These are phyloP conservation scores for Phytophthora palmivora DNA, from an alignment of 352 stramenopile species.

Conservation along the genomic window DNA sequence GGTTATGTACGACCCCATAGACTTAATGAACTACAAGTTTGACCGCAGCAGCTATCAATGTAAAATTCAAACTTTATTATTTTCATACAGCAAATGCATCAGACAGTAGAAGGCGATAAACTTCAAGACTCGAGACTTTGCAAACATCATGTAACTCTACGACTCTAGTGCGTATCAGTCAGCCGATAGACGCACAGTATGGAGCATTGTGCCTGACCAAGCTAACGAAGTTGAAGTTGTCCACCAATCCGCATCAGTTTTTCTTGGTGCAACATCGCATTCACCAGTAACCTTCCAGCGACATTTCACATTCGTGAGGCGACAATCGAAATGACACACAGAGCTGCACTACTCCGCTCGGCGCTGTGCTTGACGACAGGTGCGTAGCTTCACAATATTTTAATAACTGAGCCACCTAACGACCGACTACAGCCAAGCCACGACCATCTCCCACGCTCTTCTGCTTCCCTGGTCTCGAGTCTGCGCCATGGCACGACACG, in stretches of 20 bases:
- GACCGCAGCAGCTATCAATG: too few species aligned
- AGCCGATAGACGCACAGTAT: too few species aligned
- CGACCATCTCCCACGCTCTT: conserved; percentile 82
- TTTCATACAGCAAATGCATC: too few species aligned
- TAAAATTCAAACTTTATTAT: too few species aligned
- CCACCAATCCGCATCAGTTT: too few species aligned
- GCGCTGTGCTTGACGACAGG: conserved; percentile 82
- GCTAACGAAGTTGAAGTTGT: conserved; percentile 26
- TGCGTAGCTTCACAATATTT: conserved; percentile 18
- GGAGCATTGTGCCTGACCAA: too few species aligned
- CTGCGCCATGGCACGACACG: conserved; percentile 65
- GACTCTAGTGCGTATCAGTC: too few species aligned
- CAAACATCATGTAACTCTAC: too few species aligned
- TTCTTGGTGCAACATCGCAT: conserved; percentile 4
- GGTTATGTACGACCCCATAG: too few species aligned
- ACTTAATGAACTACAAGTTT: too few species aligned
- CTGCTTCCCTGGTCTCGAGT: conserved; percentile 78
- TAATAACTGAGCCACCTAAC: conserved; percentile 1
- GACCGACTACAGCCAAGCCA: conserved; percentile 55
- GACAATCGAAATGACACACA: conserved; percentile 44
- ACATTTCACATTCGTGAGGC: not conserved
- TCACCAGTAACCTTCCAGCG: conserved; percentile 13
- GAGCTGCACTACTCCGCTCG: conserved; percentile 73
- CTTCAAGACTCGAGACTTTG: too few species aligned
- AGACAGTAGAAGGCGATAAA: too few species aligned